Percentiles rank a stretch among this genome's conserved stretches.
phyloP scores from a whole-genome alignment of 768 basidiomycete species.

The Suillus clintonianus region DNA sequence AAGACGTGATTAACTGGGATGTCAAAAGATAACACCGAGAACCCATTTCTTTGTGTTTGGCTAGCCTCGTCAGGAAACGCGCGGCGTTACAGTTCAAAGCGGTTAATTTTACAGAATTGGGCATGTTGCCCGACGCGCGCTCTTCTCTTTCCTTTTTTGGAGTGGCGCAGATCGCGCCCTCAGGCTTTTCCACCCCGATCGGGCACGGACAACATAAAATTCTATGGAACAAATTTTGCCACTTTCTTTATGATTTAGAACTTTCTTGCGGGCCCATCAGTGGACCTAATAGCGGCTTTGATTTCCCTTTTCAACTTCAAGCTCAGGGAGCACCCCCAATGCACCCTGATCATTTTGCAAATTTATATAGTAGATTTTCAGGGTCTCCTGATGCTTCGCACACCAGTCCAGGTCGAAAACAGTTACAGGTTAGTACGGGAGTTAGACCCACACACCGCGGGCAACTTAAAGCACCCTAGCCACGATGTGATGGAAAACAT shows the following conservation, averaged over 20 bases:
- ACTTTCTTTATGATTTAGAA: background rate
- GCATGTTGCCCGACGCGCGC: background rate
- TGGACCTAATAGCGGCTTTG: background rate
- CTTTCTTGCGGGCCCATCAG: background rate
- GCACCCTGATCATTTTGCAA: background rate
- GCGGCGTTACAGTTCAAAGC: background rate
- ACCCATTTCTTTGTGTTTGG: no score
- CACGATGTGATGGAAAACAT: conserved; percentile 3
- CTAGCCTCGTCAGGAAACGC: background rate
- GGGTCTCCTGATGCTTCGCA: conserved; percentile 1
- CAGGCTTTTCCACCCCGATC: background rate
- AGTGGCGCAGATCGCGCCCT: background rate
- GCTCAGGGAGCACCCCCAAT: conserved; percentile 1
- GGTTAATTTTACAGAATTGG: background rate
- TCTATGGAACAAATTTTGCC: background rate
- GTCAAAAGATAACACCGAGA: no score
- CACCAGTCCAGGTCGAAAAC: background rate
- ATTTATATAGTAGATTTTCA: background rate
- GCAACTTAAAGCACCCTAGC: conserved; percentile 1
- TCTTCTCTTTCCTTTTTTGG: background rate
- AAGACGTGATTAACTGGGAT: background rate
- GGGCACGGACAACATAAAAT: background rate
- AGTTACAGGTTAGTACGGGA: background rate
- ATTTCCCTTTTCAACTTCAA: background rate
- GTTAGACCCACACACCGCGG: conserved; percentile 1